These are phyloP conservation scores for Globisporangium heterothallicum DNA, from an alignment of 352 stramenopile species.

Conservation along the genomic window DNA sequence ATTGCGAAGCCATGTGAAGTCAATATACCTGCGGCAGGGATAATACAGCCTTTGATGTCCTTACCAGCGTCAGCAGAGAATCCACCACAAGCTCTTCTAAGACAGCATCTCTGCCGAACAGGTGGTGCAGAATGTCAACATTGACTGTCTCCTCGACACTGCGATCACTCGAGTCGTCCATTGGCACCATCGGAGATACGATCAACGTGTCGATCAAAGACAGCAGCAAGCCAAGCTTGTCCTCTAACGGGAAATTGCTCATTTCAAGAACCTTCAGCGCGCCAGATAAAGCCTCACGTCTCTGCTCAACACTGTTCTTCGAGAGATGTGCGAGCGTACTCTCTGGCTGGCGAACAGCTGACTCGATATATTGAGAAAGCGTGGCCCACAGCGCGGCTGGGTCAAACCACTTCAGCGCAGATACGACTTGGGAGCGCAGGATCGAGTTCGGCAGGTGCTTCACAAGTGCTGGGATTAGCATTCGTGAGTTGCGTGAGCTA, in stretches of 20 bases:
- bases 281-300: conserved; percentile 50
- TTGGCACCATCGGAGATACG: conserved; percentile 12
- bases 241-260: conserved; percentile 48
- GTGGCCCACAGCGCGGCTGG: conserved; percentile 54
- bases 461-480: conserved; percentile 78
- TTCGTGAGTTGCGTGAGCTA: conserved; percentile 67
- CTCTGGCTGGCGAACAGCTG: conserved; percentile 18
- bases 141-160: conserved; percentile 20
- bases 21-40: background rate
- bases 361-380: conserved; percentile 64
- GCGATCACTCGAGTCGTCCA: conserved; percentile 1
- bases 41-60: background rate
- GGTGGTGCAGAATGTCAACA: conserved; percentile 45
- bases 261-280: conserved; percentile 63
- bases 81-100: conserved; percentile 73
- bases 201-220: conserved; percentile 55
- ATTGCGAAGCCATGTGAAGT: background rate
- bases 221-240: conserved; percentile 64
- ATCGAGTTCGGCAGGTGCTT: conserved; percentile 71
- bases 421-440: conserved; percentile 60
- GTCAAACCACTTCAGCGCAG: conserved; percentile 68
- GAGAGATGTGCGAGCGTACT: background rate
- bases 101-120: conserved; percentile 59
- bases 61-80: conserved; percentile 51
- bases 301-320: conserved; percentile 21